These are phyloP conservation scores for Lavandula angustifolia DNA, from an alignment of 257 asterid species.

Conservation along the genomic window DNA sequence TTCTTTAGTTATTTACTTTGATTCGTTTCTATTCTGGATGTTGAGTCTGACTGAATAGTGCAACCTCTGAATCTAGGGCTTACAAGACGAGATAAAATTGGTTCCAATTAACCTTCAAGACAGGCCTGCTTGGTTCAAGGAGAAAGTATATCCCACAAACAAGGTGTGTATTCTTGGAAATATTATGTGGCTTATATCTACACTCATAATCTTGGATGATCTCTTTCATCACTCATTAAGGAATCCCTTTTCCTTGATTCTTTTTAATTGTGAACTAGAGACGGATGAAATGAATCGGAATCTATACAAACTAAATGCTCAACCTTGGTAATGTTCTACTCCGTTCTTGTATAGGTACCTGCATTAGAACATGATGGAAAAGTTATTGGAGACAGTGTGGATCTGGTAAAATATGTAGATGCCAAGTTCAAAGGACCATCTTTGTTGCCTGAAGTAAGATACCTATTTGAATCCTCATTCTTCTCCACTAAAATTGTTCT, in stretches of 20 bases:
- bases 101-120: constrained; percentile 55
- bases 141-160: constrained; percentile 60
- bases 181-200: neutral
- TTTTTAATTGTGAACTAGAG: constrained; percentile 4
- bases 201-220: constrained; percentile 4
- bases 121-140: constrained; percentile 73
- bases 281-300: neutral
- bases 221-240: constrained; percentile 2
- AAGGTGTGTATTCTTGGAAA: constrained; percentile 39
- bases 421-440: constrained; percentile 54
- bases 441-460: constrained; percentile 53
- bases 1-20: neutral
- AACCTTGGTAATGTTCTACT: constrained; percentile 3
- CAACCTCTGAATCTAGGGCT: constrained; percentile 40
- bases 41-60: constrained; percentile 6
- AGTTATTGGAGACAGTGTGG: constrained; percentile 56
- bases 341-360: constrained; percentile 46
- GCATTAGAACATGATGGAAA: constrained; percentile 59
- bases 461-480: neutral
- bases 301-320: constrained; percentile 7
- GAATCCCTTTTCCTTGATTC: too few relatives aligned
- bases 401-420: constrained; percentile 56
- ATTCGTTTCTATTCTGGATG: neutral
- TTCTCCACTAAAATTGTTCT: neutral
- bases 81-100: constrained; percentile 56